Evolutionary conservation across 2,329 filamentous ascomycete species (phyloP).

Genomic region (Aspergillus fructus): DNA sequence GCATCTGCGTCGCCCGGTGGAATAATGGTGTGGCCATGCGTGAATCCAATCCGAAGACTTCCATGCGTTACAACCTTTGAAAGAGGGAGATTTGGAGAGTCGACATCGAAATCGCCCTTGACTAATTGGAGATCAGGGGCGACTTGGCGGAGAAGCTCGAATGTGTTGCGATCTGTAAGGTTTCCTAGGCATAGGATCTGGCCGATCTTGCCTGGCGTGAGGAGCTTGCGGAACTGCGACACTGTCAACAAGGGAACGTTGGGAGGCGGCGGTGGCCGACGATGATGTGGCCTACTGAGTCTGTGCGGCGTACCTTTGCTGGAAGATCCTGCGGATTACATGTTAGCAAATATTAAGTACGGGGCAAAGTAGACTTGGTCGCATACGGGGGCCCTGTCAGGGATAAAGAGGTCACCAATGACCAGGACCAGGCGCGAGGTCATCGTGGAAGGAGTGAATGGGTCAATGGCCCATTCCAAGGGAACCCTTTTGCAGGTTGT

Average conservation of each 20-base stretch:
- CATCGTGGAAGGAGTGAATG: constrained; percentile 44
- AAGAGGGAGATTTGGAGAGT: constrained; percentile 63
- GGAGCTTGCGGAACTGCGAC: constrained; percentile 76
- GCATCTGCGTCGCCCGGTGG: constrained; percentile 66
- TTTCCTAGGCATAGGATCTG: constrained; percentile 80
- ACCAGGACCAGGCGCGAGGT: constrained; percentile 89
- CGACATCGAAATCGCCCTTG: constrained; percentile 68
- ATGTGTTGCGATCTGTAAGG: constrained; percentile 75
- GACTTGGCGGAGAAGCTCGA: constrained; percentile 75
- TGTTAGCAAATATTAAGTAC: constrained; percentile 19
- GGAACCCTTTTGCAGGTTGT: background rate
- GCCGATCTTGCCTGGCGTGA: constrained; percentile 78
- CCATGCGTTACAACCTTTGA: constrained; percentile 71
- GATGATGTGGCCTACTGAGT: constrained; percentile 1
- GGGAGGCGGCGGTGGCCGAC: background rate
- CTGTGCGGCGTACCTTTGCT: constrained; percentile 64
- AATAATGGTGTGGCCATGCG: constrained; percentile 70
- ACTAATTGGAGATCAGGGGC: constrained; percentile 71
- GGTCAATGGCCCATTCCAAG: constrained; percentile 32
- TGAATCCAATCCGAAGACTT: constrained; percentile 66
- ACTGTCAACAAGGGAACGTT: constrained; percentile 14
- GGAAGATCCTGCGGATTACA: constrained; percentile 66
- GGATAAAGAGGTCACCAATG: constrained; percentile 91
- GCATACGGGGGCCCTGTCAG: constrained; percentile 76
- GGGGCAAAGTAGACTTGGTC: constrained; percentile 6